Percentiles rank a stretch among this genome's conserved stretches.
Conservation (phyloP, 306 rosid genomes). For the Coriaria nepalensis region DNA sequence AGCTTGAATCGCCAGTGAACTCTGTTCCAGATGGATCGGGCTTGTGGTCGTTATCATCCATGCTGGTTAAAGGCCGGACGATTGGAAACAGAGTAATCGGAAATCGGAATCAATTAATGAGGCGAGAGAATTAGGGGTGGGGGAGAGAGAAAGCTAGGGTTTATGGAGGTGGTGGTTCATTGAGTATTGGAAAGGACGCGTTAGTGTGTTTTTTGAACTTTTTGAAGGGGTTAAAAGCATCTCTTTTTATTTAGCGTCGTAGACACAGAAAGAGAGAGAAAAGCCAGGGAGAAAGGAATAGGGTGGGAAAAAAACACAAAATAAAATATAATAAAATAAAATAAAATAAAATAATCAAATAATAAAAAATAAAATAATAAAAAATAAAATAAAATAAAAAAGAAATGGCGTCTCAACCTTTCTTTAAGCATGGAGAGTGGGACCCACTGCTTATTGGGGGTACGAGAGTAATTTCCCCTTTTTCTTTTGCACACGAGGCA, state of each 20-base stretch:
- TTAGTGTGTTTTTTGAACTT: slow-evolving; percentile 31
- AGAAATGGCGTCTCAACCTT: no score
- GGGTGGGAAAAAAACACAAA: slow-evolving; percentile 14
- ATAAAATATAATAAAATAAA: slow-evolving; percentile 67
- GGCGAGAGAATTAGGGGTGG: not conserved
- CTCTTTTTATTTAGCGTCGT: slow-evolving; percentile 26
- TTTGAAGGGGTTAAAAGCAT: slow-evolving; percentile 35
- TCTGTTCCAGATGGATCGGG: slow-evolving; percentile 29
- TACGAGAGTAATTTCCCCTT: no score
- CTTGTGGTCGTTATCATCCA: slow-evolving; percentile 26
- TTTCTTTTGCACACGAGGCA: no score
- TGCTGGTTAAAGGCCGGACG: not conserved
- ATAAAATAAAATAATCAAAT: no score
- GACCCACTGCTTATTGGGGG: no score
- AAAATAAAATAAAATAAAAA: no score
- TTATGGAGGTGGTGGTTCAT: slow-evolving; percentile 13
- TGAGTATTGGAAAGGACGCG: slow-evolving; percentile 49
- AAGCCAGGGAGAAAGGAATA: not conserved
- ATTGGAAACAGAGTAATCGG: not conserved
- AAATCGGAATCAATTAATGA: slow-evolving; percentile 3
- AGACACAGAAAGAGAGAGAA: slow-evolving; percentile 5
- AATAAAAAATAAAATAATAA: no score
- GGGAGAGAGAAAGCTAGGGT: slow-evolving; percentile 9
- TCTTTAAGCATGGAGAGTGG: no score
- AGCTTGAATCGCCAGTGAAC: slow-evolving; percentile 33